Base-by-base conservation (phyloP, 176 grass and related monocot genomes). In the Alopecurus myosuroides region DNA sequence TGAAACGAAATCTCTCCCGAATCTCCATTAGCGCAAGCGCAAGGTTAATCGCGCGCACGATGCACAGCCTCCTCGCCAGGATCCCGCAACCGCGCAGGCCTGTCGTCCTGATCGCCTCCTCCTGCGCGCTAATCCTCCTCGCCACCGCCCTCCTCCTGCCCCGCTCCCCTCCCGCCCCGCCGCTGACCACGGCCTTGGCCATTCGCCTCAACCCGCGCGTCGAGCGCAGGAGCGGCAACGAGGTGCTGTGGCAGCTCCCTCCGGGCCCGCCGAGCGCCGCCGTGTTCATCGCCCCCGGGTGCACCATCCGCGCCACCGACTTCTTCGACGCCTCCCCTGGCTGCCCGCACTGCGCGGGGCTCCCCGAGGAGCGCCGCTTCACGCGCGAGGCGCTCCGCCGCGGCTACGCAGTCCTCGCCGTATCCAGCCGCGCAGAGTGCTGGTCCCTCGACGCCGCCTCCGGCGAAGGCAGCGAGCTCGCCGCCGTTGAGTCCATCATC, bases 361-460 rank as follows among this genome's bases (percentile, higher is more conserved):
- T 98, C 76, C 95, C 95, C 46, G 95, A 98, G 88, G 95, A 98
- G 66, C 86, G 93, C 79, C 80, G 80, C 36, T 93, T 98, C 87
- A 85, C 92, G 34, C 80, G 89, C 25, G 89, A 69, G 31, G 89
- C 89, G n/a, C 91, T 98, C 78, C 52, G 51, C 85, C 84, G 88
- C 53, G 87, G 89, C 46, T 93, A 93, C 48, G 91, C 96, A 0
- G 91, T 95, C 25, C 66, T 98, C 36, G 85, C 83, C 22, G 81
- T 98, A 5, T 98, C 95, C 69, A 98, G 93, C 86, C 80, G 89
- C 63, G 77, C 58, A 39, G 19, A 88, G 80, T 98, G 96, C 84
- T 98, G 96, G 96, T 88, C 93, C 14, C 75, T 89, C 50, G 60
- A 68, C 46, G 12, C 1, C 46, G 55, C 4, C 5, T 30, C 15